These are phyloP conservation scores for Isabelozyma gotoi DNA, from an alignment of 805 yeast species.

Conservation along the genomic window DNA sequence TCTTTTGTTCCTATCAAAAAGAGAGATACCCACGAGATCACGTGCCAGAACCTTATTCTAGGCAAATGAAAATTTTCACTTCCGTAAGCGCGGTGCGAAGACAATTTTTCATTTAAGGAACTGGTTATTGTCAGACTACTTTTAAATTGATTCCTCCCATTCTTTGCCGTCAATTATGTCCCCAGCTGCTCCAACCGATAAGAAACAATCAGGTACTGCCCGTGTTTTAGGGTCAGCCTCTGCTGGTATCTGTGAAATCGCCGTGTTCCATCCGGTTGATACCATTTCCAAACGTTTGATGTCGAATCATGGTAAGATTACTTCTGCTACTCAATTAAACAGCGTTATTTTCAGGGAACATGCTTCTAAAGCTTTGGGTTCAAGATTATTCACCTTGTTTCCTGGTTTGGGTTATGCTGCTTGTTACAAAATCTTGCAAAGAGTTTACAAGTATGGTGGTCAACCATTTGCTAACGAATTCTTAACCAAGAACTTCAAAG, in stretches of 20 bases:
- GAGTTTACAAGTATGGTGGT: conserved; percentile 99
- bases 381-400: conserved; percentile 78
- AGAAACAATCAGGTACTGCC: conserved; percentile 85
- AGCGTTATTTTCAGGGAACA: conserved; percentile 82
- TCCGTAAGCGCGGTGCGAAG: conserved; percentile 2
- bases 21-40: no score
- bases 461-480: conserved; percentile 98
- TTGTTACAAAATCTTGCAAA: conserved; percentile 90
- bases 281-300: conserved; percentile 94
- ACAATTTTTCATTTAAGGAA: no score
- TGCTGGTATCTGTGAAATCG: conserved; percentile 96
- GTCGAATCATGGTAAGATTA: conserved; percentile 74
- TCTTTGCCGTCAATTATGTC: conserved; percentile 22
- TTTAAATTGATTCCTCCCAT: no score
- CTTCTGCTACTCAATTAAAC: conserved; percentile 68
- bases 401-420: conserved; percentile 99
- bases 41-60: neutral
- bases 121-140: neutral
- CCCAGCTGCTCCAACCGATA: conserved; percentile 49
- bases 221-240: conserved; percentile 96
- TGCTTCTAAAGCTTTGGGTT: conserved; percentile 67
- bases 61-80: conserved; percentile 2
- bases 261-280: conserved; percentile 97
- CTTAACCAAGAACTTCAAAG: conserved; percentile 70
- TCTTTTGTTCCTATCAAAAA: no score